These are phyloP conservation scores for Ophiorrhiza pumila DNA, from an alignment of 257 asterid genomes.

Conservation along the genomic window DNA sequence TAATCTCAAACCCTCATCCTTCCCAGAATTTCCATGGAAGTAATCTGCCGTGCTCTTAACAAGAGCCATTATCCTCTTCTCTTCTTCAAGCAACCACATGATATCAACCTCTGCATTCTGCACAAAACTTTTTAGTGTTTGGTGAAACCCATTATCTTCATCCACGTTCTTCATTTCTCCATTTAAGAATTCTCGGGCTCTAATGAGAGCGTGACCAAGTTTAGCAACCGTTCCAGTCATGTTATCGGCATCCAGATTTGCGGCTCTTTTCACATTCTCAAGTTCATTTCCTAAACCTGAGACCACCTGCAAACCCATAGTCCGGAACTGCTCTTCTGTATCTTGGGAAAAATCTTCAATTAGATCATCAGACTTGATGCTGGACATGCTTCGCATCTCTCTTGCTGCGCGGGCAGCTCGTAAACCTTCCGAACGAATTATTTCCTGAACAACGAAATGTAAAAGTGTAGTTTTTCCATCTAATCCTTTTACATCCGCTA, in stretches of 20 bases:
- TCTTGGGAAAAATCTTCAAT: conserved; percentile 36
- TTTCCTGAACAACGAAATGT: conserved; percentile 91
- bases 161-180: conserved; percentile 50
- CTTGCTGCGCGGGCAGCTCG: conserved; percentile 63
- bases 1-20: conserved; percentile 83
- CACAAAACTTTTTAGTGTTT: conserved; percentile 48
- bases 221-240: conserved; percentile 53
- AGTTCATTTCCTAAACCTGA: conserved; percentile 69
- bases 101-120: conserved; percentile 67
- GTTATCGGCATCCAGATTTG: conserved; percentile 55
- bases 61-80: conserved; percentile 72
- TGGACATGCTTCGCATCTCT: conserved; percentile 43
- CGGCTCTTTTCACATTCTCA: conserved; percentile 71
- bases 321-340: conserved; percentile 51
- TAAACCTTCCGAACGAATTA: conserved; percentile 79
- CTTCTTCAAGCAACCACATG: conserved; percentile 65
- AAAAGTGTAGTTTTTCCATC: conserved; percentile 87
- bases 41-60: conserved; percentile 83
- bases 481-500: conserved; percentile 82
- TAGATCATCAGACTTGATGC: conserved; percentile 42
- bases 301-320: conserved; percentile 64
- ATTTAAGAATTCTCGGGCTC: conserved; percentile 52
- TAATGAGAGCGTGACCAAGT: conserved; percentile 49
- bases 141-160: conserved; percentile 60
- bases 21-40: conserved; percentile 79